These are phyloP conservation scores for Podospora pseudopauciseta DNA, from an alignment of 495 filamentous ascomycete genomes.

Conservation along the genomic window DNA sequence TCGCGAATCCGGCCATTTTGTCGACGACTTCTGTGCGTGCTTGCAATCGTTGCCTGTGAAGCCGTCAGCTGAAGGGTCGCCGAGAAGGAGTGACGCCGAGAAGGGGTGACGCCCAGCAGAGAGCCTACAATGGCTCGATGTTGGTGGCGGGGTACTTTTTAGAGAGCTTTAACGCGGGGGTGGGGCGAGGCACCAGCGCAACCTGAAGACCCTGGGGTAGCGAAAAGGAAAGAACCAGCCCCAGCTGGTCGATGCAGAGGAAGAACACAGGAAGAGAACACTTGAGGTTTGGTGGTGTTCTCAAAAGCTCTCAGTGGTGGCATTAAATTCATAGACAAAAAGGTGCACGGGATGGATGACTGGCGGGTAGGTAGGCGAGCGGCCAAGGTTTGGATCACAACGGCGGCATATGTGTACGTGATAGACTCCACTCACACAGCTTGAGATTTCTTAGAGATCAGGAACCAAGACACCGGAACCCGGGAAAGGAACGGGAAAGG, in stretches of 20 bases:
- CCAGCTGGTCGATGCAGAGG: not conserved
- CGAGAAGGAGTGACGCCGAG: not conserved
- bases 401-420: not conserved
- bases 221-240: not conserved
- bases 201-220: not conserved
- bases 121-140: not conserved
- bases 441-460: not conserved
- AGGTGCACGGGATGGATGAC: not conserved
- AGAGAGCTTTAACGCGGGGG: not conserved
- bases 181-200: not conserved
- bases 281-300: not conserved
- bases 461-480: not conserved
- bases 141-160: conserved; percentile 1
- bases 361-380: not conserved
- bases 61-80: not conserved
- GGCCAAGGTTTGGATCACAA: not conserved
- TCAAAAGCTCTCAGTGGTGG: not conserved
- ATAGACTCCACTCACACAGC: not conserved
- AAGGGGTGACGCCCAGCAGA: not conserved
- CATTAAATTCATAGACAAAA: not conserved
- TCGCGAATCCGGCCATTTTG: conserved; percentile 43
- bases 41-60: not conserved
- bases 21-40: not conserved
- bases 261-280: not conserved
- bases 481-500: not conserved